A percentile compares a stretch with the other conserved stretches of the same genome.
Evolutionary conservation across 805 yeast species (phyloP).

Genomic region (Pichia rugopelliculosa): DNA sequence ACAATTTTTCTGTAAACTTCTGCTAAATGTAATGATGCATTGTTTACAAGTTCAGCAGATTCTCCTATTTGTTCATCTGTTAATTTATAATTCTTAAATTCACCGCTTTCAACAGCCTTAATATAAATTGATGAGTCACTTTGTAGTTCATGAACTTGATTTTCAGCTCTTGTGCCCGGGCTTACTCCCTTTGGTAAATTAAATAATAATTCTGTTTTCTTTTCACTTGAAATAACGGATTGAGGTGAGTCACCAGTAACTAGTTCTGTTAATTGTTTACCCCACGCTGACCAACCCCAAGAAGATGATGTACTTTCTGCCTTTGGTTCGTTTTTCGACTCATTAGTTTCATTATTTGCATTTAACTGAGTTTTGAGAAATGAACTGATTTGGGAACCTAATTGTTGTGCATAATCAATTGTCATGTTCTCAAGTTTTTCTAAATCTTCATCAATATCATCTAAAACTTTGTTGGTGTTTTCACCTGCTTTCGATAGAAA

Average conservation of each 20-base stretch:
- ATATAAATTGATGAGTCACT: slow-evolving; percentile 41
- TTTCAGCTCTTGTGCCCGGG: slow-evolving; percentile 49
- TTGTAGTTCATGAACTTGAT: slow-evolving; percentile 51
- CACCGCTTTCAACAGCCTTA: slow-evolving; percentile 27
- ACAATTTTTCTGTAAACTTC: slow-evolving; percentile 56
- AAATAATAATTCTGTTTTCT: slow-evolving; percentile 36
- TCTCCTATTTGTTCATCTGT: slow-evolving; percentile 40
- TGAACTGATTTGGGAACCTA: slow-evolving; percentile 52
- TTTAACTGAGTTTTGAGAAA: slow-evolving; percentile 30
- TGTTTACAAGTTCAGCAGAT: slow-evolving; percentile 33
- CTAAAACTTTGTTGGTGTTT: slow-evolving; percentile 57
- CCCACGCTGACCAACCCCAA: slow-evolving; percentile 10
- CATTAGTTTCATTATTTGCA: background rate
- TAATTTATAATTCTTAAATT: slow-evolving; percentile 36
- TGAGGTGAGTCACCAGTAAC: slow-evolving; percentile 10
- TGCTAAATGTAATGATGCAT: slow-evolving; percentile 43
- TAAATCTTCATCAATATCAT: slow-evolving; percentile 64
- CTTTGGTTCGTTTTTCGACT: background rate
- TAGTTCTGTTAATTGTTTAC: slow-evolving; percentile 2
- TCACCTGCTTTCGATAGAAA: slow-evolving; percentile 24
- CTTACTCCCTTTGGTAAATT: slow-evolving; percentile 36
- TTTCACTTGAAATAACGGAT: slow-evolving; percentile 18
- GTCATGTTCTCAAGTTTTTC: slow-evolving; percentile 70
- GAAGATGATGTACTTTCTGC: slow-evolving; percentile 10
- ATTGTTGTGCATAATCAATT: slow-evolving; percentile 46